Conservation (phyloP, 805 yeast species). For the Yamadazyma olivae region DNA sequence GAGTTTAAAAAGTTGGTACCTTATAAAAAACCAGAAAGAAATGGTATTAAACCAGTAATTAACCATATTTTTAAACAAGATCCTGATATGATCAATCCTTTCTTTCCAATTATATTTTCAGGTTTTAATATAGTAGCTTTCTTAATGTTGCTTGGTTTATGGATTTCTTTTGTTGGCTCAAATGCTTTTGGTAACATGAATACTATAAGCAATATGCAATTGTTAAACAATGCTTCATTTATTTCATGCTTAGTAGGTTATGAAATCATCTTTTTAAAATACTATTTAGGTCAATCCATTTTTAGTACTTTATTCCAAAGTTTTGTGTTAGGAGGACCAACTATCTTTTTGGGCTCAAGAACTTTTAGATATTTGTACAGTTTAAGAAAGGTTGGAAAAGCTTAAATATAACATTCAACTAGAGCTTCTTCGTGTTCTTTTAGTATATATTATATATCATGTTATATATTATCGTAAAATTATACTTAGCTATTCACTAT, state of each 20-base stretch:
- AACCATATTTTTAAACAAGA: conserved; percentile 55
- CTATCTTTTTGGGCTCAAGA: conserved; percentile 62
- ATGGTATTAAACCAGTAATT: conserved; percentile 59
- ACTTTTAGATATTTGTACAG: conserved; percentile 50
- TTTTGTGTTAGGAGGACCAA: conserved; percentile 48
- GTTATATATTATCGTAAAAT: neutral
- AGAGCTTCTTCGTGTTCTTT: no score
- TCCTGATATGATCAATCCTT: conserved; percentile 49
- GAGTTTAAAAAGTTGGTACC: conserved; percentile 21
- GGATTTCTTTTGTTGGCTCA: conserved; percentile 30
- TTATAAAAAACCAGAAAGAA: conserved; percentile 28
- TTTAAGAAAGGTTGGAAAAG: conserved; percentile 28
- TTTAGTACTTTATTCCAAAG: conserved; percentile 53
- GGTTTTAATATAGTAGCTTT: conserved; percentile 41
- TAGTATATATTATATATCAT: neutral
- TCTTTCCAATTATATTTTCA: conserved; percentile 51
- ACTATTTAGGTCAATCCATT: conserved; percentile 58
- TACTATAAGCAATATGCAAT: conserved; percentile 29
- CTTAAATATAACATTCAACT: conserved; percentile 11
- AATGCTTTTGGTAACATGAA: conserved; percentile 29
- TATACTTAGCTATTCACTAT: neutral
- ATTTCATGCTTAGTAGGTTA: conserved; percentile 45
- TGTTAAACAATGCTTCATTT: conserved; percentile 42
- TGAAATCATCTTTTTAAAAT: conserved; percentile 54
- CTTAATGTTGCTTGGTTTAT: conserved; percentile 39